Evolutionary conservation across 2,329 filamentous ascomycete genomes (phyloP), one percentile per base, ranked within the genome.

Genomic region (Trichoderma koningiopsis): DNA sequence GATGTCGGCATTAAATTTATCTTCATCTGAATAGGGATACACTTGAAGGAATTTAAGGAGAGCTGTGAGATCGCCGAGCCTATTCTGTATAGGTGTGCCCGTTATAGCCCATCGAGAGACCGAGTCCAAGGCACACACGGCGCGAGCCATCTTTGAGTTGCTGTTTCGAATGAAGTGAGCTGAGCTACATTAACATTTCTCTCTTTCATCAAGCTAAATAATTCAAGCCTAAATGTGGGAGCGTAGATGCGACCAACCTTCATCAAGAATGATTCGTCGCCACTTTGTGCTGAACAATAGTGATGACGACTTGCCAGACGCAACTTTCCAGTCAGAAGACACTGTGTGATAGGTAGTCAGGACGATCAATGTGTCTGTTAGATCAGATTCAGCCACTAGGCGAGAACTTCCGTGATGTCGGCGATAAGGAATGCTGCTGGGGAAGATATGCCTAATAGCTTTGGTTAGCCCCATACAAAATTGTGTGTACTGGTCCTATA

Each of bases 61-160:
- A 3, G 77, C 75, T 0, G 78, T 74, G 10, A 86, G 74, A 68
- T 85, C 84, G 1, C 72, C 74, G 0, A 83, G 73, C 1, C 73
- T 73, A 68, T 85, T 86, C 65, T 85, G 83, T 2, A 86, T 81
- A 0, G 84, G 83, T 0, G 83, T 85, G 1, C 83, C 83, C 0
- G 82, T 84, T 1, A 86, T 78, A 1, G 79, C 81, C 83, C 83
- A 85, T 8, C 83, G 77, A 1, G 75, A 76, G 24, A 74, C 70
- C 0, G 80, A 74, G 0, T 79, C 68, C 0, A 85, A 72, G 3
- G 75, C 73, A 58, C 77, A 82, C 0, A 81, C 72, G 3, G 81
- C 81, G 70, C 73, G 75, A 3, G 80, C 75, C 72, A 79, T 82
- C n/a, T 70, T 60, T 0, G 79, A 78, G 5, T 74, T 72, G 2